phyloP scores from a whole-genome alignment of 495 filamentous ascomycete species.

The Tuber aestivum region DNA sequence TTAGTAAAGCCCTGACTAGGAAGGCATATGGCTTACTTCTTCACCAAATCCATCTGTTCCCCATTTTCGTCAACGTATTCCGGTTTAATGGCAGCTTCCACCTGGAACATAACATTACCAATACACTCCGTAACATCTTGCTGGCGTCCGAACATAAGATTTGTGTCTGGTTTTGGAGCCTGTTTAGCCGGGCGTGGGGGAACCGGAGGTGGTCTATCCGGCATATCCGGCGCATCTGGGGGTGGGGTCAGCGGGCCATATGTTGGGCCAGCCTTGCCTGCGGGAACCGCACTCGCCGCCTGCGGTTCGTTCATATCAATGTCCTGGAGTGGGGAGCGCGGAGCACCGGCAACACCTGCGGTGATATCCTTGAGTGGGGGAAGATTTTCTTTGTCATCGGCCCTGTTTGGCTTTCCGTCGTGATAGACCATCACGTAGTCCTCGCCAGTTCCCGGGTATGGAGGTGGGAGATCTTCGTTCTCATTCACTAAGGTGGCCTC shows the following conservation, averaged over 20 bases:
- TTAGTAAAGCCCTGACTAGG: conserved; percentile 9
- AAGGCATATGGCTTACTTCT: conserved; percentile 48
- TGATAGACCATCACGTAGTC: conserved; percentile 41
- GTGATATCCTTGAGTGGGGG: conserved; percentile 33
- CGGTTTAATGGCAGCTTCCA: conserved; percentile 79
- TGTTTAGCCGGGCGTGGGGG: conserved; percentile 44
- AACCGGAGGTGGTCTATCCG: conserved; percentile 46
- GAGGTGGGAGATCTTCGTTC: conserved; percentile 30
- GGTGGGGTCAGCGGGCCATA: conserved; percentile 33
- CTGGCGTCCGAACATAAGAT: conserved; percentile 60
- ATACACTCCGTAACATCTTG: conserved; percentile 96
- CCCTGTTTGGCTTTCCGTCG: conserved; percentile 19
- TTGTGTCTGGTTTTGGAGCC: conserved; percentile 48
- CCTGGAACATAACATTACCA: conserved; percentile 78
- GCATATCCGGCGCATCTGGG: conserved; percentile 24
- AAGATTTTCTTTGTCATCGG: conserved; percentile 49
- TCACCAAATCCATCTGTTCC: conserved; percentile 73
- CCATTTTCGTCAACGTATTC: conserved; percentile 55
- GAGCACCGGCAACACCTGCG: conserved; percentile 20
- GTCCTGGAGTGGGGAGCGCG: conserved; percentile 24
- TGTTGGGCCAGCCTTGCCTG: conserved; percentile 12
- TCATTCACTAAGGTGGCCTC: conserved; percentile 53
- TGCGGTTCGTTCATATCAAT: conserved; percentile 23
- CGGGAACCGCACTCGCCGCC: background rate
- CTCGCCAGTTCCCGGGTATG: conserved; percentile 23